Evolutionary conservation across 1,284 basidiomycete species (phyloP).

Genomic region (Irpex rosettiformis): DNA sequence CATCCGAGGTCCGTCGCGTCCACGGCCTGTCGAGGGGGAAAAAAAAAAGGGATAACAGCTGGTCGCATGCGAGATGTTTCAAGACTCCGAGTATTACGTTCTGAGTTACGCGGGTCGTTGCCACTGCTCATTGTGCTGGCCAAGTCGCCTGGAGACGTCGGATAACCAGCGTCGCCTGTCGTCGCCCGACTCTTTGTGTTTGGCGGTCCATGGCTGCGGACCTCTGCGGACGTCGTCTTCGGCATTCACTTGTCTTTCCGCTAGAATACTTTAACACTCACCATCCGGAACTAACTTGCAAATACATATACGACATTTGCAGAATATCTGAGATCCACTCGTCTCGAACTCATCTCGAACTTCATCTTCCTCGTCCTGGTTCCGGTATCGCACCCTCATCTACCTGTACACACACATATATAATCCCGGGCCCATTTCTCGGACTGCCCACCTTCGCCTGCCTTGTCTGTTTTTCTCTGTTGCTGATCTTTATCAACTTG

Average conservation of each 20-base stretch:
- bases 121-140: neutral
- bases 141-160: too few relatives aligned
- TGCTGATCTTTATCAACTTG: slow-evolving; percentile 29
- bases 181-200: neutral
- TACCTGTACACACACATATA: too few relatives aligned
- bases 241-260: neutral
- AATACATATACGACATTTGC: neutral
- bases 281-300: neutral
- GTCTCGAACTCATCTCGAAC: too few relatives aligned
- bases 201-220: neutral
- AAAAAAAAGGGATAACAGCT: neutral
- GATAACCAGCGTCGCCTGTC: too few relatives aligned
- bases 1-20: slow-evolving; percentile 10
- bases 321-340: neutral
- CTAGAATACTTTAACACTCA: neutral
- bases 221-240: neutral
- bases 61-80: neutral
- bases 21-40: neutral
- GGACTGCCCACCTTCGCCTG: slow-evolving; percentile 13
- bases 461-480: slow-evolving; percentile 1
- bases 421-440: slow-evolving; percentile 19
- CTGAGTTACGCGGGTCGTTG: neutral
- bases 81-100: neutral
- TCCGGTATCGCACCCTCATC: slow-evolving; percentile 14
- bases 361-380: slow-evolving; percentile 7